Conservation (phyloP, 345 rosid genomes). For the Dimocarpus longan region DNA sequence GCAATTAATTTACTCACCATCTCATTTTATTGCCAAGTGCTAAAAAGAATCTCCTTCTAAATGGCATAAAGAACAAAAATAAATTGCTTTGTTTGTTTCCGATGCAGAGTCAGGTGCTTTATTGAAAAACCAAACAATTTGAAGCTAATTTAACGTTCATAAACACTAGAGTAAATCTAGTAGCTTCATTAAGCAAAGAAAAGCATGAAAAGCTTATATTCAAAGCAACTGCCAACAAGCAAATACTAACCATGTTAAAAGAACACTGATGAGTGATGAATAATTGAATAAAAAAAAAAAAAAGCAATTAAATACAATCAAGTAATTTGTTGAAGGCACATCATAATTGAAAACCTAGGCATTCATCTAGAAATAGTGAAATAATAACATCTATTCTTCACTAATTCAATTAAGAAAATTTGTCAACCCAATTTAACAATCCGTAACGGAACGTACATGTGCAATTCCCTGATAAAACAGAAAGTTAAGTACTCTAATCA, state of each 20-base stretch:
- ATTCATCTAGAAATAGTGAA: background rate
- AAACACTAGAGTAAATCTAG: background rate
- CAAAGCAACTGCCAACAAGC: background rate
- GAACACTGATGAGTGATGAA: too few relatives aligned
- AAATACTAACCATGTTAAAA: conserved; percentile 6
- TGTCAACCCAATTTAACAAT: background rate
- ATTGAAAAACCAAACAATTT: background rate
- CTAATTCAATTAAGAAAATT: background rate
- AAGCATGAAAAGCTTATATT: background rate
- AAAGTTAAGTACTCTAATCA: background rate
- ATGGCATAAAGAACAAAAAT: background rate
- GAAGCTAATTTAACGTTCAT: background rate
- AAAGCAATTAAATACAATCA: background rate
- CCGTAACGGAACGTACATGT: background rate
- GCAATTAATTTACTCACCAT: too few relatives aligned
- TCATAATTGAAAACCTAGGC: background rate
- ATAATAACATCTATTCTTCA: background rate
- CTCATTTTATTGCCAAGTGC: background rate
- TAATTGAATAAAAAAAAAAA: too few relatives aligned
- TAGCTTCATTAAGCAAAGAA: background rate
- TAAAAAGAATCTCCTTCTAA: background rate
- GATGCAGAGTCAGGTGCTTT: background rate
- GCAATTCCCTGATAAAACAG: background rate
- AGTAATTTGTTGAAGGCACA: background rate
- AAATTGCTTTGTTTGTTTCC: background rate